Evolutionary conservation across 768 basidiomycete species (phyloP), one percentile per base, ranked within the genome.

Genomic region (Chiua virens): DNA sequence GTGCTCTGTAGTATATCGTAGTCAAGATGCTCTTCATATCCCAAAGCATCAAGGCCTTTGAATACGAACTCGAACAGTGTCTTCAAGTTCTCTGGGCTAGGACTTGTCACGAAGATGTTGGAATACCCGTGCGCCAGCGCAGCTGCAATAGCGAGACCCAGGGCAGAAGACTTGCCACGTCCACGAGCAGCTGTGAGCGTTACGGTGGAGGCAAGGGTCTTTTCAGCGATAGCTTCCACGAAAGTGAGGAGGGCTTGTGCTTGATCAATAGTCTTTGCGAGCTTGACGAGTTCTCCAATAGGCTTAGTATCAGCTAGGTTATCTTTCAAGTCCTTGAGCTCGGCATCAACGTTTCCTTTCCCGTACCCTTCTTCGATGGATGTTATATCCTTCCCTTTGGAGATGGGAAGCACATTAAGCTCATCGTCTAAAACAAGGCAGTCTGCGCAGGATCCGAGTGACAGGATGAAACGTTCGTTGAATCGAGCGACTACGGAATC

Each of bases 381-480:
- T 1, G 74, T 73, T 61, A 98, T 96, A 64, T 98, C 91, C 72
- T 98, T 98, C 36, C 90, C 96, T 25, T 86, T 86, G 5, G 95
- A 98, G 20, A 99, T 85, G 5, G 97, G 97, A 8, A 99, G 82
- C 13, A 98, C 95, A 65, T 98, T 98, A 39, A 99, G 82, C 69
- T 99, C 97, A 63, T 99, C 97, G 64, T 99, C 97, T 44, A 99
- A 80, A 22, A 98, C 85, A 2, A 99, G 78, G 61, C 96, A 98
- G 64, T 96, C 92, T 8, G 86, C 77, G 63, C 92, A 98, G 17
- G 92, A 89, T 21, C 93, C 93, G 18, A 99, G 83, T 18, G 97
- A 99, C 17, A 99, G 81, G 61, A 99, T 98, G 72, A 99, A 99
- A 11, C 97, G 89, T 67, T 99, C 97, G 71, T 99, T 99, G 76